Base-by-base conservation (phyloP, 805 yeast genomes). In the Kodamaea hsintzibuensis region DNA sequence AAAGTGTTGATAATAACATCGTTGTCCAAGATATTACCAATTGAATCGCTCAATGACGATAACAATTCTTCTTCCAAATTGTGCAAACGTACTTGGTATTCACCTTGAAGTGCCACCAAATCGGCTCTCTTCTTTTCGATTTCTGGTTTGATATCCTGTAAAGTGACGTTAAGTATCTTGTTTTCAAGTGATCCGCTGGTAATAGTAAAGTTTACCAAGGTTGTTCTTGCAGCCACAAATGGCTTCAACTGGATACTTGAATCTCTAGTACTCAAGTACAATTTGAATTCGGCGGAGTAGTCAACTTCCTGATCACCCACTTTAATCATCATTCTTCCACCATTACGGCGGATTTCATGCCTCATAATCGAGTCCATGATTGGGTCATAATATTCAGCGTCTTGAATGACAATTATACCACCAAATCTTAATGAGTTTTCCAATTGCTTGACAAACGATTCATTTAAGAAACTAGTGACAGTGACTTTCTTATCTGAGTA, bases 341-440 rank as follows among this genome's bases (percentile, higher is more conserved):
- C 97, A 27, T 84, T 76, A 27, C 77, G 73, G 27, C 78, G 77
- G 39, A 82, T 76, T 55, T 91, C 96, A 33, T 76, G 74, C 46
- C 82, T 77, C 47, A 93, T 67, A 1, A 93, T 68, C 0, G 87
- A 77, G 53, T 81, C 81, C 9, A 93, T 63, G 7, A 89, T 70
- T 0, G 97, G 96, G 64, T 93, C 93, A 62, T 81, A 85, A 58
- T 79, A 72, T 62, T 93, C 98, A 2, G 92, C 91, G 69, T 93
- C 93, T 59, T 83, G 83, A 14, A 93, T 77, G 12, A 92, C 63
- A 7, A 93, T 72, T 0, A 81, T 61, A 2, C 89, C 91, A 3
- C 98, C 98, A 75, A 92, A 92, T 58, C 95, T 74, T 25, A 92
- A 65, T 0, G 96, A 86, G 61, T 90, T 88, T 64, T 91, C 96